These are phyloP conservation scores for Debaryomycetaceae sp. DNA, from an alignment of 1,139 yeast genomes.

Conservation along the genomic window DNA sequence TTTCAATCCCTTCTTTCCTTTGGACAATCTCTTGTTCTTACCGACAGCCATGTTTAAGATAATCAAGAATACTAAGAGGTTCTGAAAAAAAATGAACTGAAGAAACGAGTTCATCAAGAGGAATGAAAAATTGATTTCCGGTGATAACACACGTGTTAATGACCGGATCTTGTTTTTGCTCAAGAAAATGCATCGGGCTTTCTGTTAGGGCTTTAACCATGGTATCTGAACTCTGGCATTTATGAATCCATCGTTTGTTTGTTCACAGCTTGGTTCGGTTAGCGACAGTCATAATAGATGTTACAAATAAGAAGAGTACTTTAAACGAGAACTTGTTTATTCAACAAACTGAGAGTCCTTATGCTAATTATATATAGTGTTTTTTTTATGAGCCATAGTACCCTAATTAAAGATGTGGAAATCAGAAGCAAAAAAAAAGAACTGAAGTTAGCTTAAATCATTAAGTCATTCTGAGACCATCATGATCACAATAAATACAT, in stretches of 20 bases:
- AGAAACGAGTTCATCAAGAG: too few species aligned
- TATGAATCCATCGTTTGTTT: too few species aligned
- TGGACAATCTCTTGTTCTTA: slow-evolving; percentile 52
- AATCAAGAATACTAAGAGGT: not conserved
- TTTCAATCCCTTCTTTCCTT: slow-evolving; percentile 52
- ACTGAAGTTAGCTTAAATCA: slow-evolving; percentile 21
- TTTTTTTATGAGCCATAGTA: slow-evolving; percentile 12
- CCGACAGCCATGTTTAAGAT: slow-evolving; percentile 45
- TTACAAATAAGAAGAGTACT: too few species aligned
- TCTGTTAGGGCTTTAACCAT: not conserved
- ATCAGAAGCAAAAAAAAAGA: slow-evolving; percentile 16
- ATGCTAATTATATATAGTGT: slow-evolving; percentile 19
- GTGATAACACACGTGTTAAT: not conserved
- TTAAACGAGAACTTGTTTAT: slow-evolving; percentile 30
- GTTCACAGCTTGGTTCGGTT: too few species aligned
- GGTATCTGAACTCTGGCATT: too few species aligned
- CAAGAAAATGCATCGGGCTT: too few species aligned
- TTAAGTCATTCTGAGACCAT: slow-evolving; percentile 32
- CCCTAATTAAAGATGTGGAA: slow-evolving; percentile 9
- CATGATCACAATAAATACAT: slow-evolving; percentile 14
- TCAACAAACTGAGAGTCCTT: slow-evolving; percentile 40
- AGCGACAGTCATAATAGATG: too few species aligned
- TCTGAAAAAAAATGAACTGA: not conserved
- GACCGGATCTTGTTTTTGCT: not conserved
- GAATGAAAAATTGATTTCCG: not conserved